Evolutionary conservation across 192 early-diverging fungal species (phyloP).

Genomic region (Backusella parvicylindrica): DNA sequence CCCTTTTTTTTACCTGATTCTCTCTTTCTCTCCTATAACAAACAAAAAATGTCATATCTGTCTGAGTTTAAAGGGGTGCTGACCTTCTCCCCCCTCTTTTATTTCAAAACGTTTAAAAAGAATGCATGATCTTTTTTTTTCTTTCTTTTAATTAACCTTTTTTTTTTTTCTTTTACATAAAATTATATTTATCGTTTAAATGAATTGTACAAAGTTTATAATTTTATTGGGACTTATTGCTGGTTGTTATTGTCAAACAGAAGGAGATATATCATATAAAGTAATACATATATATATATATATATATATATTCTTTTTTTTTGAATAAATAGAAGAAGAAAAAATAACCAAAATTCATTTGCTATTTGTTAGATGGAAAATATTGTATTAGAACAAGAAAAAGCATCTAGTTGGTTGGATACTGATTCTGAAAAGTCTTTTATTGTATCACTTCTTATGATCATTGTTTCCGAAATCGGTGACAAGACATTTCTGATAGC

Average conservation of each 20-base stretch:
- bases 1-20: neutral
- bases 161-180: neutral
- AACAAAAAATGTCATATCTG: neutral
- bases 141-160: neutral
- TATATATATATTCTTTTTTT: too few species aligned
- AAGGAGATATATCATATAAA: neutral
- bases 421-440: conserved; percentile 36
- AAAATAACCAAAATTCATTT: neutral
- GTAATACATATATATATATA: neutral
- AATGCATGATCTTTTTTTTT: neutral
- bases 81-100: neutral
- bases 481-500: conserved; percentile 99
- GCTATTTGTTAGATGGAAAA: neutral
- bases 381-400: neutral
- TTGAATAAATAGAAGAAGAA: too few species aligned
- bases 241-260: neutral
- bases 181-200: neutral
- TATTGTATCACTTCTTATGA: conserved; percentile 76
- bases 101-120: neutral
- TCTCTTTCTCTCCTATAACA: neutral
- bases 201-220: neutral
- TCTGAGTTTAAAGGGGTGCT: neutral
- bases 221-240: neutral
- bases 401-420: neutral
- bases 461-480: conserved; percentile 94